Base-by-base conservation (phyloP, 2,329 filamentous ascomycete genomes). In the Daldinia sp. region DNA sequence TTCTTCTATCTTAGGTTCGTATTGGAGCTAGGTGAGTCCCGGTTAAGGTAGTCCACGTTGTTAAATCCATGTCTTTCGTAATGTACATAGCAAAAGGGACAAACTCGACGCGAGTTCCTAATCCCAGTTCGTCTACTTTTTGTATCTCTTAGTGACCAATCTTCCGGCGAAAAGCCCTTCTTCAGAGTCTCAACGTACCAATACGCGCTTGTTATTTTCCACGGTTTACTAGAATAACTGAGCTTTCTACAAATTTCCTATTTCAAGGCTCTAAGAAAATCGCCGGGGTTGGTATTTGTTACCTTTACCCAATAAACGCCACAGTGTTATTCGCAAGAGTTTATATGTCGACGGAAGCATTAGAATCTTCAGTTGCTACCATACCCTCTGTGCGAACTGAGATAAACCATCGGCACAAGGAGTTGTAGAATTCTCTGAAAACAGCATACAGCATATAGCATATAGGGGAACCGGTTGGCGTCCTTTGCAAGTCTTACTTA, bases 351-450 rank as follows among this genome's bases (percentile, higher is more conserved):
- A 23, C 2, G 20, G 20, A 51, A 23, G 30, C 18, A 13, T 65
- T 71, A 1, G 60, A 12, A 12, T 33, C 57, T 42, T 71, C 42
- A 23, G 71, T 66, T 7, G 55, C 65, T 12, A 37, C 65, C 33
- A 71, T 61, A 10, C 54, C 56, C 1, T 63, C 70, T 9, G 60
- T 70, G 35, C 67, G 48, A n/a, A 72, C 51, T 6, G 68, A 68
- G 9, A 72, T 70, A 46, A 72, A 69, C 70, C 68, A 70, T 60
- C 20, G 26, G 6, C 63, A 68, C 6, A 72, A 48, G n/a, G 65
- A 50, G 54, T 69, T 69, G 23, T 67, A 63, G 15, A 63, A 68
- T 26, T 72, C 42, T 3, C 62, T 65, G 48, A 72, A 72, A 3
- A 60, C 60, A 4, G 53, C 60, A 63, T 60, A 63, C 3, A 69